Percentiles rank a stretch among this genome's conserved stretches.
These are phyloP conservation scores for Tylopilus rubrobrunneus DNA, from an alignment of 768 basidiomycete species.

Conservation along the genomic window DNA sequence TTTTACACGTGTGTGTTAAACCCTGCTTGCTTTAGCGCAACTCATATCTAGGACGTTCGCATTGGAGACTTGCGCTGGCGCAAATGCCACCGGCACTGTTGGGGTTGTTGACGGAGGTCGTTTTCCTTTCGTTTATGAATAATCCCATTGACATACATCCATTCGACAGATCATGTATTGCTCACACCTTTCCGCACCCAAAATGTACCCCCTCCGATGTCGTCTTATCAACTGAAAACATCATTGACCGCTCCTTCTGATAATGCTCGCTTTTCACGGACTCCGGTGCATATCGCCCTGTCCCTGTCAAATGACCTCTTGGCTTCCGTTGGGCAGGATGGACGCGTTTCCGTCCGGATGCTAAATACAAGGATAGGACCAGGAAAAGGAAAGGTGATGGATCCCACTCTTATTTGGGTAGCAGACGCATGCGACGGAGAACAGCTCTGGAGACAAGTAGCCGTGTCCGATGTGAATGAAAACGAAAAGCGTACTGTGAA, in stretches of 20 bases:
- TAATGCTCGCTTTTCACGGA: constrained; percentile 7
- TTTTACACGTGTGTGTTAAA: constrained; percentile 4
- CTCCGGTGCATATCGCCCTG: constrained; percentile 66
- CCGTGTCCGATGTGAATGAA: constrained; percentile 11
- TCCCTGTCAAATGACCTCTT: constrained; percentile 54
- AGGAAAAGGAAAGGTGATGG: constrained; percentile 56
- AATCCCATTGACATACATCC: background rate
- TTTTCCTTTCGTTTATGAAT: constrained; percentile 23
- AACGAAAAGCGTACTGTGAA: constrained; percentile 5
- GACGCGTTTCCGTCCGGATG: constrained; percentile 64
- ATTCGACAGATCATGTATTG: constrained; percentile 57
- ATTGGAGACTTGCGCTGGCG: constrained; percentile 80
- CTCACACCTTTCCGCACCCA: constrained; percentile 92
- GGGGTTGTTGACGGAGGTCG: constrained; percentile 87
- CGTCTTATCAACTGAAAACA: constrained; percentile 48
- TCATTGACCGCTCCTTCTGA: constrained; percentile 4
- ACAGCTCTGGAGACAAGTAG: constrained; percentile 30
- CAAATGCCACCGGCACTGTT: constrained; percentile 78
- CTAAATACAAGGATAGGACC: constrained; percentile 59
- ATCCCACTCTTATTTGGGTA: constrained; percentile 43
- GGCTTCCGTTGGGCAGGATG: constrained; percentile 68
- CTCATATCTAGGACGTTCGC: constrained; percentile 59
- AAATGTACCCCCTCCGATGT: constrained; percentile 99
- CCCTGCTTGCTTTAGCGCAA: constrained; percentile 34
- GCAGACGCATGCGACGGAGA: constrained; percentile 13